Evolutionary conservation across 257 asterid genomes (phyloP), one percentile per base, ranked within the genome.

Genomic region (Ballota nigra): DNA sequence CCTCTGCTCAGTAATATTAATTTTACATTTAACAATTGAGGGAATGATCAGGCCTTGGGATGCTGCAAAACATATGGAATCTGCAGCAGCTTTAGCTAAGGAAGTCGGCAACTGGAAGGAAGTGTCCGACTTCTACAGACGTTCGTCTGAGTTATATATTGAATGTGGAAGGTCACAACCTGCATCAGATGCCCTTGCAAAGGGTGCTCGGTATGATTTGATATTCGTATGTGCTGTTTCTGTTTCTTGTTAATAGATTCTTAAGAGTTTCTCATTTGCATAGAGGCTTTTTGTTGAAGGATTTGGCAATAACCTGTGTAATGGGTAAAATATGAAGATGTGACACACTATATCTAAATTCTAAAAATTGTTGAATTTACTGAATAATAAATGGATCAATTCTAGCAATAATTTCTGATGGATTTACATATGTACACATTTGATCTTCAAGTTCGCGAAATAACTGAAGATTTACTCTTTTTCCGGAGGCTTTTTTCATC

Each of bases 1-100:
- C 49, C 59, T 68, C 34, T 79, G 69, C 55, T 22, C 40, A 12
- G 12, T 53, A 36, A n/a, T 29, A 31, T 56, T 57, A 34, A 4
- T 6, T 70, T 10, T 24, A 24, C 22, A 12, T 59, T 57, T 18
- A 18, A 36, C 62, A 23, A 69, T 73, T 73, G 40, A 64, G 65
- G 40, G 45, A 59, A 66, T 82, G 79, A 79, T 71, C 84, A 94
- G 98, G 79, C 97, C 99, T 61, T 95, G 98, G 98, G 99, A 95
- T 84, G 99, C 98, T 83, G 99, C 99, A 19, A 95, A 84, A 67
- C 97, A 87, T 58, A 89, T 95, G 99, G 98, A 95, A 68, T 87
- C 97, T 73, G 98, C 99, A 41, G 98, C 87, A 76, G 85, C 92
- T 71, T 66, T 88, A 23, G 98, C 98, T 1, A 95, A 88, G 82